Percentiles rank a stretch among this genome's conserved stretches.
phyloP scores from a whole-genome alignment of 305 asterid species.

The Euphrasia arctica region DNA sequence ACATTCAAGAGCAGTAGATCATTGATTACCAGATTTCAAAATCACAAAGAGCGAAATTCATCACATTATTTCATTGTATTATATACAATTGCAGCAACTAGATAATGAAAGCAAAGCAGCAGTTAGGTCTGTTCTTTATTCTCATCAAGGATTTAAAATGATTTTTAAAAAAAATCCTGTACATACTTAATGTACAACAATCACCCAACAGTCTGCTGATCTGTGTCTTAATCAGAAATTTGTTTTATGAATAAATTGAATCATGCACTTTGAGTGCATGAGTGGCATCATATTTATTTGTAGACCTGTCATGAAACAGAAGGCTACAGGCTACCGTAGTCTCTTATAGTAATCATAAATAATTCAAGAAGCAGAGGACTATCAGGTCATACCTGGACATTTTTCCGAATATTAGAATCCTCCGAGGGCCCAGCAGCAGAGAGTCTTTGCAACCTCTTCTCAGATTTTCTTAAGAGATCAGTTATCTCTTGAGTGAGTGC shows the following conservation, averaged over 20 bases:
- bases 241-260: neutral
- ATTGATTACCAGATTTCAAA: conserved; percentile 18
- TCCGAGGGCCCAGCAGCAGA: conserved; percentile 87
- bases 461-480: conserved; percentile 74
- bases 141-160: conserved; percentile 5
- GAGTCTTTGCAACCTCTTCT: conserved; percentile 72
- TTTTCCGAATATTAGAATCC: conserved; percentile 95
- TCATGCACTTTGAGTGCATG: conserved; percentile 7
- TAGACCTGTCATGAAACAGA: conserved; percentile 4
- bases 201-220: conserved; percentile 5
- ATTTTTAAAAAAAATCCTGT: conserved; percentile 3
- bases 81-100: conserved; percentile 11
- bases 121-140: neutral
- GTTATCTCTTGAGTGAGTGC: conserved; percentile 92
- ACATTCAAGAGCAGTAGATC: conserved; percentile 22
- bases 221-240: neutral
- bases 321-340: conserved; percentile 10
- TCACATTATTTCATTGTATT: conserved; percentile 17
- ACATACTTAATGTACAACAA: conserved; percentile 14
- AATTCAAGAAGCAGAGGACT: conserved; percentile 21
- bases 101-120: neutral
- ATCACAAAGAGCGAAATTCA: conserved; percentile 12
- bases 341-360: neutral
- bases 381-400: conserved; percentile 78
- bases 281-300: conserved; percentile 5